Evolutionary conservation across 2,329 filamentous ascomycete genomes (phyloP).

Genomic region (Trichoderma sp.): DNA sequence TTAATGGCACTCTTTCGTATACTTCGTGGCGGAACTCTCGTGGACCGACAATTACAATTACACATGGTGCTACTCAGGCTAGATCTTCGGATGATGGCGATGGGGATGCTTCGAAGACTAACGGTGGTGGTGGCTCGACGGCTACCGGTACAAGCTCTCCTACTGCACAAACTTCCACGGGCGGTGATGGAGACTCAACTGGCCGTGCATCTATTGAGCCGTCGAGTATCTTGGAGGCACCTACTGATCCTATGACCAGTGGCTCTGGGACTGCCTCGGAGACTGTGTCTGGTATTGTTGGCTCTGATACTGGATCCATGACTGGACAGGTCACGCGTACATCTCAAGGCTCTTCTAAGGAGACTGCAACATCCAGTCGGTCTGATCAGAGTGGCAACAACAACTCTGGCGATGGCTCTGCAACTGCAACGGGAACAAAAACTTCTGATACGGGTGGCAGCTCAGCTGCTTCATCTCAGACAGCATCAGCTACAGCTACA

Average conservation of each 20-base stretch:
- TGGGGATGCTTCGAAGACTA: not conserved
- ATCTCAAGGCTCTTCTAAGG: not conserved
- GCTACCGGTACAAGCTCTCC: not conserved
- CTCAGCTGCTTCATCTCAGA: not conserved
- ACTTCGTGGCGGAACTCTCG: slow-evolving; percentile 1
- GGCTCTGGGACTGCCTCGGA: not conserved
- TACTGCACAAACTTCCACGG: not conserved
- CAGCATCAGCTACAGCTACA: not conserved
- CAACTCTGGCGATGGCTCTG: not conserved
- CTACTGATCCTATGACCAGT: not conserved
- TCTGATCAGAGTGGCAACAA: not conserved
- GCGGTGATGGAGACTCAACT: not conserved
- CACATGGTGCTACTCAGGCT: not conserved
- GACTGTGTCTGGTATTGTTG: not conserved
- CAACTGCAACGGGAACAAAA: not conserved
- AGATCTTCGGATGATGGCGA: not conserved
- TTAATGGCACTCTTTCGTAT: not conserved
- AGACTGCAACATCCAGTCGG: not conserved
- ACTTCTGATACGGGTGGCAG: not conserved
- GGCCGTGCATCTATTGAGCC: not conserved
- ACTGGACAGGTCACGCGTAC: slow-evolving; percentile 7
- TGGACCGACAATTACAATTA: not conserved
- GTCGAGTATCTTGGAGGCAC: not conserved
- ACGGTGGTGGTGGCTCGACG: not conserved
- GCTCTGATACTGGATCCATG: slow-evolving; percentile 16